Conservation (phyloP, 2,329 filamentous ascomycete genomes). For the Chaetothyriales sp. region DNA sequence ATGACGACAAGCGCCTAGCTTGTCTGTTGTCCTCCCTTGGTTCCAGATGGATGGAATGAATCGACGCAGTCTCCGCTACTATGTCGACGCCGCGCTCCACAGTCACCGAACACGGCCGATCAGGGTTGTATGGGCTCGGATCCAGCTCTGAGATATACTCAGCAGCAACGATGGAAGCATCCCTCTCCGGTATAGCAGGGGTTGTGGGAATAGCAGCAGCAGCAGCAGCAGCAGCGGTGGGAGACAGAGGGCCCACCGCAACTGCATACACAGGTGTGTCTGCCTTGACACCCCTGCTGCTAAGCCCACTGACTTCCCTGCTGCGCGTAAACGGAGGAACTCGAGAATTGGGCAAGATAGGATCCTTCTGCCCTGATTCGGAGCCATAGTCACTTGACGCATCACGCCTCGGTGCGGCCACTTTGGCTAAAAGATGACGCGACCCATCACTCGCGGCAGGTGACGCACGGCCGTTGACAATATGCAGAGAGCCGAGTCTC, state of each 20-base stretch:
- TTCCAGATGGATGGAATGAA: not conserved
- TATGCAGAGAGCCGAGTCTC: slow-evolving; percentile 14
- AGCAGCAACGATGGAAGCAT: slow-evolving; percentile 11
- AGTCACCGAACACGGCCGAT: not conserved
- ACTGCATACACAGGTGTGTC: not conserved
- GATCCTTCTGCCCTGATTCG: not conserved
- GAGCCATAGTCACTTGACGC: slow-evolving; percentile 15
- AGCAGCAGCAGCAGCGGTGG: not conserved
- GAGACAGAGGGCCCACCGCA: not conserved
- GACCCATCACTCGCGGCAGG: slow-evolving; percentile 17
- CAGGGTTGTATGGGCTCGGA: slow-evolving; percentile 9
- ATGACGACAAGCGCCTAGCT: not conserved
- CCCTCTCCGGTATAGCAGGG: not conserved
- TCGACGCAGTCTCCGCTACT: not conserved
- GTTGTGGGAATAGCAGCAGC: not conserved
- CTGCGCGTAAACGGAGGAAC: not conserved
- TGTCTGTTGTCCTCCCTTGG: not conserved
- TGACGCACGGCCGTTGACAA: slow-evolving; percentile 18
- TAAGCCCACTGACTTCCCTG: not conserved
- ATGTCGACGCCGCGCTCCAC: not conserved
- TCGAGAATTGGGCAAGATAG: not conserved
- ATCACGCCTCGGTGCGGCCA: slow-evolving; percentile 6
- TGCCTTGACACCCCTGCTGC: not conserved
- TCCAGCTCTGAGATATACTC: slow-evolving; percentile 18
- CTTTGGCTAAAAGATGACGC: slow-evolving; percentile 6